Evolutionary conservation across 1,284 basidiomycete species (phyloP).

Genomic region (Ustilago sp.): DNA sequence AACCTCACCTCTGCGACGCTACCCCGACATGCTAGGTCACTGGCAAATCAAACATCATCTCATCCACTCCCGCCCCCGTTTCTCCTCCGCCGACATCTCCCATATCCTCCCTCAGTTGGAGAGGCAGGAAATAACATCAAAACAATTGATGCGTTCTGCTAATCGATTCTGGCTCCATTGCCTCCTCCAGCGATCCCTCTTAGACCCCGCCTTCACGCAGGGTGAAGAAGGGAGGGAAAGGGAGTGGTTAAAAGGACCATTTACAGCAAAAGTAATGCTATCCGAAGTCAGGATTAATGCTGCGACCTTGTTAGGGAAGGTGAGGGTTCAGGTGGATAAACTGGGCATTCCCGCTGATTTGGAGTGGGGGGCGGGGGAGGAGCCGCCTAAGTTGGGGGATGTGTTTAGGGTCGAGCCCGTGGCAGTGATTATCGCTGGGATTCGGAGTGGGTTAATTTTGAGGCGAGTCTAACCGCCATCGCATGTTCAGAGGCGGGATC

Average conservation of each 20-base stretch:
- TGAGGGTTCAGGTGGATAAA: conserved; percentile 43
- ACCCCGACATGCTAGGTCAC: conserved; percentile 84
- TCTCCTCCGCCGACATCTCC: conserved; percentile 11
- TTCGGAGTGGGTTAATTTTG: conserved; percentile 31
- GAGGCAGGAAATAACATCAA: conserved; percentile 45
- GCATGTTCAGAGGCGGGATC: background rate
- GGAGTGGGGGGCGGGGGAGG: conserved; percentile 30
- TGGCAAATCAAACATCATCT: conserved; percentile 92
- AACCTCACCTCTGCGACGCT: conserved; percentile 90
- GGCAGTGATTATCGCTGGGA: conserved; percentile 33
- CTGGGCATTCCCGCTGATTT: conserved; percentile 43
- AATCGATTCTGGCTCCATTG: conserved; percentile 50
- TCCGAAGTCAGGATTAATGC: conserved; percentile 41
- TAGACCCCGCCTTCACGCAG: background rate
- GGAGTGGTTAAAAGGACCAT: conserved; percentile 16
- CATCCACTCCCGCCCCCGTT: conserved; percentile 15
- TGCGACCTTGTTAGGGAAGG: conserved; percentile 21
- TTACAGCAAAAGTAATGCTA: conserved; percentile 34
- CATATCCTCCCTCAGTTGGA: conserved; percentile 43
- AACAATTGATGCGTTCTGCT: conserved; percentile 35
- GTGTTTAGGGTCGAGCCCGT: conserved; percentile 27
- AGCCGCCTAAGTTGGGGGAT: conserved; percentile 16
- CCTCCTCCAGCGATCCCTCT: conserved; percentile 28
- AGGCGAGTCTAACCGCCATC: background rate
- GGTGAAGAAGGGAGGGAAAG: background rate